phyloP scores from a whole-genome alignment of 1,284 basidiomycete genomes.

The Microbotryum intermedium region DNA sequence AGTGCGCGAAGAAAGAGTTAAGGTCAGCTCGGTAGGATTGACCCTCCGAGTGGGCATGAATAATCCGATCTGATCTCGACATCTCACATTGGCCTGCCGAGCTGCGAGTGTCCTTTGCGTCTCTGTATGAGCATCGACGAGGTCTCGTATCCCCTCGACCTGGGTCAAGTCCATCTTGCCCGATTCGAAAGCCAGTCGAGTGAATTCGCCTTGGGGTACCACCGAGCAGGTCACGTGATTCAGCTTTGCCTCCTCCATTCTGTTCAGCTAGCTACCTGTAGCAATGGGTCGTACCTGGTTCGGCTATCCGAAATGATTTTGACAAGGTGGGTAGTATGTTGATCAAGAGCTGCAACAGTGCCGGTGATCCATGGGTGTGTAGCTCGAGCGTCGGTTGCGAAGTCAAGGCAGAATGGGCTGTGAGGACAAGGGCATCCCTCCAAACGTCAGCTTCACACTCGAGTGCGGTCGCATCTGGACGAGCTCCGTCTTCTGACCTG shows the following conservation, averaged over 20 bases:
- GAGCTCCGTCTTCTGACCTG: constrained; percentile 44
- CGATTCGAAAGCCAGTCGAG: constrained; percentile 65
- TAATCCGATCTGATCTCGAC: not conserved
- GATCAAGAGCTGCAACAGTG: constrained; percentile 62
- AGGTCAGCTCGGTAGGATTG: not conserved
- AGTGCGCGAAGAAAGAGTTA: not conserved
- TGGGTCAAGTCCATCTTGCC: constrained; percentile 74
- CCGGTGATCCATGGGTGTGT: constrained; percentile 77
- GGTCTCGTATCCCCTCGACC: constrained; percentile 71
- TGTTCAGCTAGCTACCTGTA: not conserved
- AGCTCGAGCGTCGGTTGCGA: constrained; percentile 74
- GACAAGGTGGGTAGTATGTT: constrained; percentile 52
- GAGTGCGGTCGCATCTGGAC: too few relatives aligned
- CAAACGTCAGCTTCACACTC: not conserved
- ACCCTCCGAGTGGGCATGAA: not conserved
- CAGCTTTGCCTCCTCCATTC: not conserved
- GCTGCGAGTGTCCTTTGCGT: constrained; percentile 65
- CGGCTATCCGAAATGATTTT: constrained; percentile 57
- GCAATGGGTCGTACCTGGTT: constrained; percentile 37
- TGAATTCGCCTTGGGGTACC: constrained; percentile 71
- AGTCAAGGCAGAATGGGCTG: constrained; percentile 52
- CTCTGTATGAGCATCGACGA: constrained; percentile 78
- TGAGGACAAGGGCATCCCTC: too few relatives aligned
- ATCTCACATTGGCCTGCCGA: constrained; percentile 52
- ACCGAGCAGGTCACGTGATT: not conserved